These are phyloP conservation scores for Angomonas deanei DNA, from an alignment of 208 protist genomes.

Conservation along the genomic window DNA sequence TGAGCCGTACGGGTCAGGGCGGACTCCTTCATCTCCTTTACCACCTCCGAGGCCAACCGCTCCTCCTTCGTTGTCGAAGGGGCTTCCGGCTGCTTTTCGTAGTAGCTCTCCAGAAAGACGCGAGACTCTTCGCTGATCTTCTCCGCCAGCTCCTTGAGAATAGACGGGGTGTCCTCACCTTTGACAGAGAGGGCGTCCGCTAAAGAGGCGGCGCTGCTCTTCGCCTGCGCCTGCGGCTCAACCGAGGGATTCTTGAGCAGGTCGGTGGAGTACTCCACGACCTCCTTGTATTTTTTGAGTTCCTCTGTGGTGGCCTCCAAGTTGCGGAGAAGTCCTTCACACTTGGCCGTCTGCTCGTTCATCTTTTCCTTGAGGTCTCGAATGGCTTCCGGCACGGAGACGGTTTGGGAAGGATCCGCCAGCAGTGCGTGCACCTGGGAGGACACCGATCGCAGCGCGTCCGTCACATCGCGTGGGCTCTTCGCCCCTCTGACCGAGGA, in stretches of 20 bases:
- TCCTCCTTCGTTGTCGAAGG: neutral
- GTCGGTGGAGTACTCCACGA: neutral
- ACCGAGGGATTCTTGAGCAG: neutral
- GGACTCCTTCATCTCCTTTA: neutral
- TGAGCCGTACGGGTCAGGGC: neutral
- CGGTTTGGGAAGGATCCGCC: neutral
- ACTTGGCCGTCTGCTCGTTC: neutral
- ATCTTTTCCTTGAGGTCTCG: neutral
- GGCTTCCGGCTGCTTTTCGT: neutral
- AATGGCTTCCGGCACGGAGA: neutral
- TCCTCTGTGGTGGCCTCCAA: neutral
- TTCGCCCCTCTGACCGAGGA: neutral
- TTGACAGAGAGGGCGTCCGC: neutral
- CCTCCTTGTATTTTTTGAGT: slow-evolving; percentile 6
- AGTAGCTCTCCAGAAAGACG: neutral
- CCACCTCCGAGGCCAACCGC: slow-evolving; percentile 5
- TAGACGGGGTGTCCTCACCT: neutral
- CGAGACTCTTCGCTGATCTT: neutral
- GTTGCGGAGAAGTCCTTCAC: slow-evolving; percentile 1
- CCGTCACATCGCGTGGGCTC: neutral
- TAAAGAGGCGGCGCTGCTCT: neutral
- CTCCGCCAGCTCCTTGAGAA: neutral
- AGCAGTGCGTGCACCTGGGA: neutral
- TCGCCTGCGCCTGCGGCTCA: neutral
- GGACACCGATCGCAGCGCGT: neutral